Conservation (phyloP, 1,284 basidiomycete species). For the Moesziomyces sp. region DNA sequence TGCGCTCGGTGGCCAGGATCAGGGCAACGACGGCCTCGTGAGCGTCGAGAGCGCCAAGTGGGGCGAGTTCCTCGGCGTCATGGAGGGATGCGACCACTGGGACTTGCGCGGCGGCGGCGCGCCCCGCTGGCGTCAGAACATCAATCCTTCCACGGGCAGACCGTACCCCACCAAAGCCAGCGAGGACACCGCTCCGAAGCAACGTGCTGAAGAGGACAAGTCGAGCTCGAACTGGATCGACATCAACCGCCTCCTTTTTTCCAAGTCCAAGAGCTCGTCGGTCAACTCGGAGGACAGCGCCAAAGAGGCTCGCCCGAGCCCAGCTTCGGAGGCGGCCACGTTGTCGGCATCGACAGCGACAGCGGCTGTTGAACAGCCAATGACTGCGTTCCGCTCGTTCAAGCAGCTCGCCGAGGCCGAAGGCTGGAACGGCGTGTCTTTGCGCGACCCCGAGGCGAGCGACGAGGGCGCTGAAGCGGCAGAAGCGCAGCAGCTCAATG, state of each 20-base stretch:
- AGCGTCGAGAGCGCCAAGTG: conserved; percentile 73
- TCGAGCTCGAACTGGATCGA: conserved; percentile 51
- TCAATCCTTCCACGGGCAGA: conserved; percentile 60
- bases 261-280: conserved; percentile 19
- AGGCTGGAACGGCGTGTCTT: conserved; percentile 39
- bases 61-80: conserved; percentile 77
- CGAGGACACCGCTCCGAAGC: conserved; percentile 19
- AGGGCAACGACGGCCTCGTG: conserved; percentile 96
- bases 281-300: neutral
- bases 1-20: conserved; percentile 71
- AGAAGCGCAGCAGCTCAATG: conserved; percentile 8
- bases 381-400: conserved; percentile 22
- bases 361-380: conserved; percentile 3
- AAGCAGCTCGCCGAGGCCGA: conserved; percentile 23
- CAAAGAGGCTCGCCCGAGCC: no score
- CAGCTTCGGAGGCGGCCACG: neutral
- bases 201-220: conserved; percentile 8
- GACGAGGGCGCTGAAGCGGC: conserved; percentile 10
- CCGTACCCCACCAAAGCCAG: conserved; percentile 36
- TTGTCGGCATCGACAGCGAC: neutral
- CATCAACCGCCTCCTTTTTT: conserved; percentile 58
- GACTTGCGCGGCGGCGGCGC: conserved; percentile 84
- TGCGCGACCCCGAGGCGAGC: conserved; percentile 29
- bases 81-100: conserved; percentile 97
- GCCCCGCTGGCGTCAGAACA: conserved; percentile 57